Conservation (phyloP, 2,329 filamentous ascomycete species). For the Xylaria digitata region DNA sequence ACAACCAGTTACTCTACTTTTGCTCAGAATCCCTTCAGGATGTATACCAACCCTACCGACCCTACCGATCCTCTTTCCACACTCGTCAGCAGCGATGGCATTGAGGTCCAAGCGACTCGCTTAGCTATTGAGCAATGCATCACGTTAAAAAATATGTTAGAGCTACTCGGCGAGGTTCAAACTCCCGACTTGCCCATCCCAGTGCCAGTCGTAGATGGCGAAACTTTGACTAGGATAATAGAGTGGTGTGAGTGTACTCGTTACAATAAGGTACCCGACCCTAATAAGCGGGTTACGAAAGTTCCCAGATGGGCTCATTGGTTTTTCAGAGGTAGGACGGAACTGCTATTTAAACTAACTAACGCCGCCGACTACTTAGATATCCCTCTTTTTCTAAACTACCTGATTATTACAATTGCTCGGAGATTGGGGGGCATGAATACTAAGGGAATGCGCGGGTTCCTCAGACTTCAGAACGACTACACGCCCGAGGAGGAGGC, state of each 20-base stretch:
- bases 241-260: constrained; percentile 32
- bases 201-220: constrained; percentile 9
- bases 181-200: constrained; percentile 18
- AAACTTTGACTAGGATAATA: constrained; percentile 11
- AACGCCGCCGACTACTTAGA: constrained; percentile 20
- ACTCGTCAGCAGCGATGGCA: constrained; percentile 9
- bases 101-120: constrained; percentile 19
- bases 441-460: constrained; percentile 3
- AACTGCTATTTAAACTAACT: not conserved
- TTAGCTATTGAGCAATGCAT: constrained; percentile 10
- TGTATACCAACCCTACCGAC: constrained; percentile 19
- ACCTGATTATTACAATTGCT: not conserved
- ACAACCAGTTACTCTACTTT: not conserved
- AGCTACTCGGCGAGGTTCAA: constrained; percentile 7
- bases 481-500: constrained; percentile 2
- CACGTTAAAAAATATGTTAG: constrained; percentile 2
- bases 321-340: not conserved
- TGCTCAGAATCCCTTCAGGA: not conserved
- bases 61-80: too few relatives aligned
- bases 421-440: not conserved
- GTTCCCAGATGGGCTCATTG: not conserved
- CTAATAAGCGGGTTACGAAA: not conserved
- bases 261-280: not conserved
- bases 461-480: constrained; percentile 22
- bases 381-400: constrained; percentile 16